Evolutionary conservation across 2,329 filamentous ascomycete species (phyloP).

Genomic region (Calycina marina): DNA sequence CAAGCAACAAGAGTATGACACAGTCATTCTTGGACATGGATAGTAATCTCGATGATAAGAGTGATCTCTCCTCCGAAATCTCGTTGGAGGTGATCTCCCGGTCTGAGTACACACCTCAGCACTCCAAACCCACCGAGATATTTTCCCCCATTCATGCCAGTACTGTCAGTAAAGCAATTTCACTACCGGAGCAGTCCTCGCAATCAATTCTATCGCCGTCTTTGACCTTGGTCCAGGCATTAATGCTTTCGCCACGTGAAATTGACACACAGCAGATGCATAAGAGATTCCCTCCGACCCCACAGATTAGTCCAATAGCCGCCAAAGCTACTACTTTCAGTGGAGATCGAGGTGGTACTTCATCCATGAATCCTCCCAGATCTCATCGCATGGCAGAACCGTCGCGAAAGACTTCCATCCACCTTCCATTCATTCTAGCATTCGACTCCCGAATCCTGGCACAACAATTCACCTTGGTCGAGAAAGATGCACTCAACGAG

Average conservation of each 20-base stretch:
- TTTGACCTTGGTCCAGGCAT: constrained; percentile 33
- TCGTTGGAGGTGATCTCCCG: constrained; percentile 32
- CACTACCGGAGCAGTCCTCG: constrained; percentile 15
- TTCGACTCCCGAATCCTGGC: constrained; percentile 68
- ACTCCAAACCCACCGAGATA: constrained; percentile 21
- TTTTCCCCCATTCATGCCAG: constrained; percentile 21
- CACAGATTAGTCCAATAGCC: constrained; percentile 19
- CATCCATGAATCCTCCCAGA: constrained; percentile 13
- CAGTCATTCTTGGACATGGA: constrained; percentile 21
- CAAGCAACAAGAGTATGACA: constrained; percentile 20
- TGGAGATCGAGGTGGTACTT: constrained; percentile 10
- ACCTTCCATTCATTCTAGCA: constrained; percentile 67
- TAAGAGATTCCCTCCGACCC: constrained; percentile 18
- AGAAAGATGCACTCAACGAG: constrained; percentile 74
- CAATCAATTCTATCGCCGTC: constrained; percentile 29
- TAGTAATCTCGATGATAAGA: constrained; percentile 25
- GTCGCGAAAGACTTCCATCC: constrained; percentile 25
- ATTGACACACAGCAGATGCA: constrained; percentile 8
- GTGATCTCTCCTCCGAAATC: constrained; percentile 48
- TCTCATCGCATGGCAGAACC: constrained; percentile 15
- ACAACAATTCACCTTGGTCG: constrained; percentile 72
- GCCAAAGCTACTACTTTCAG: constrained; percentile 3
- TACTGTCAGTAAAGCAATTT: constrained; percentile 14
- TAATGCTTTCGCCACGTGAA: constrained; percentile 29
- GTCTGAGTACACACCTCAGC: constrained; percentile 19